Percentiles rank a stretch among this genome's conserved stretches.
Conservation (phyloP, 2,329 filamentous ascomycete genomes). For the Phaeosphaeria sp. region DNA sequence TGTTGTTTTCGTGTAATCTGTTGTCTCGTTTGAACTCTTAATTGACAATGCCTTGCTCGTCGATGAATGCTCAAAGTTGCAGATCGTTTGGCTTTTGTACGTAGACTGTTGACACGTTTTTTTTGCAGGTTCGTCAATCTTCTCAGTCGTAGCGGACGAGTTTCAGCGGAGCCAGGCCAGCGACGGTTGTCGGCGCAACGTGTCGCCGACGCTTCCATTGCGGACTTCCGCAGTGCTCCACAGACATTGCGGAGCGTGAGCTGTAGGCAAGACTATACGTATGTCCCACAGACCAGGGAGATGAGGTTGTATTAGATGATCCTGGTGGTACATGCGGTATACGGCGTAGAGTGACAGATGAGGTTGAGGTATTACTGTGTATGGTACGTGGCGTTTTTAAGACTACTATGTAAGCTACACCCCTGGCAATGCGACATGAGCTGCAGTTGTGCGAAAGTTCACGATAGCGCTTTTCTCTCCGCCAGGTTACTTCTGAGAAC, state of each 20-base stretch:
- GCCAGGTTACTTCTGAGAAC: too few species aligned
- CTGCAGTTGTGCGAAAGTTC: background rate
- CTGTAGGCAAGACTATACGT: background rate
- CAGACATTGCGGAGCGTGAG: background rate
- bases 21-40: background rate
- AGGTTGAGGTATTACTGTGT: background rate
- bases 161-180: constrained; percentile 29
- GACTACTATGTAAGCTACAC: background rate
- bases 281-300: background rate
- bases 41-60: background rate
- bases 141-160: constrained; percentile 24
- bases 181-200: constrained; percentile 19
- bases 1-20: background rate
- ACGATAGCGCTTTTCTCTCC: too few species aligned
- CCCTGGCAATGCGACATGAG: background rate
- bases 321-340: background rate
- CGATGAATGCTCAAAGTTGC: background rate
- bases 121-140: background rate
- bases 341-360: background rate
- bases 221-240: background rate
- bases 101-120: background rate
- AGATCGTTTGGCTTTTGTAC: background rate
- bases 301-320: background rate
- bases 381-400: background rate
- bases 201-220: constrained; percentile 13